Evolutionary conservation across 495 filamentous ascomycete species (phyloP).

Genomic region (Penicillium paxilli): DNA sequence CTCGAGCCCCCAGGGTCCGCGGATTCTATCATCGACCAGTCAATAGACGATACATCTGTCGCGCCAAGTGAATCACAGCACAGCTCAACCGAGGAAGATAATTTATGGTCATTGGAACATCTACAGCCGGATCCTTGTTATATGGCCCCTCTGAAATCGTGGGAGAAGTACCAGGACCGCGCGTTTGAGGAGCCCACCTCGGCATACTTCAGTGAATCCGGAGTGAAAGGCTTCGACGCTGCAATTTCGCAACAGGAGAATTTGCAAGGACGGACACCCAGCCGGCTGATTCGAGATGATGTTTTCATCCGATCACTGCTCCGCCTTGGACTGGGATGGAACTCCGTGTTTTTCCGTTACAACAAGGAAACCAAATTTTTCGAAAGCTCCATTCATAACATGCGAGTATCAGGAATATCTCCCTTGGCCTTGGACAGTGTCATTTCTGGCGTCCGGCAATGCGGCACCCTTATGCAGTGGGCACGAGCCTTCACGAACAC

Average conservation of each 20-base stretch:
- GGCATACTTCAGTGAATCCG: slow-evolving; percentile 76
- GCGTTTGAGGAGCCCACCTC: slow-evolving; percentile 45
- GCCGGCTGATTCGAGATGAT: slow-evolving; percentile 34
- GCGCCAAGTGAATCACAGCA: slow-evolving; percentile 1
- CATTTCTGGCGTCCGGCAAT: slow-evolving; percentile 58
- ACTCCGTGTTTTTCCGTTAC: slow-evolving; percentile 76
- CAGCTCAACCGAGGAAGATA: slow-evolving; percentile 31
- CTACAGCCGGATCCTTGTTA: slow-evolving; percentile 9
- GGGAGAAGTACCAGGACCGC: slow-evolving; percentile 65
- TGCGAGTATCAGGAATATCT: slow-evolving; percentile 72
- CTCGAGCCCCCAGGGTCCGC: slow-evolving; percentile 15
- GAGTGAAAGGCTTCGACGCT: slow-evolving; percentile 71
- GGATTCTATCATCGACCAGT: slow-evolving; percentile 29
- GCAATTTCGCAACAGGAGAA: slow-evolving; percentile 42
- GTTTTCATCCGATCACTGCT: slow-evolving; percentile 63
- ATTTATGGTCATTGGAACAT: slow-evolving; percentile 55
- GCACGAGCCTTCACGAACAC: slow-evolving; percentile 58
- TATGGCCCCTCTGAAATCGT: slow-evolving; percentile 57
- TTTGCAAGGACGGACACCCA: slow-evolving; percentile 4
- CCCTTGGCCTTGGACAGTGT: slow-evolving; percentile 55
- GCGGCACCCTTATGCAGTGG: slow-evolving; percentile 66
- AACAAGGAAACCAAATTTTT: slow-evolving; percentile 59
- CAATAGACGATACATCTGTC: slow-evolving; percentile 28
- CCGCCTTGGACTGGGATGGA: slow-evolving; percentile 75
- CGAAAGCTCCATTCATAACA: slow-evolving; percentile 47